Evolutionary conservation across 1,139 yeast genomes (phyloP).

Genomic region (Candida albicans): DNA sequence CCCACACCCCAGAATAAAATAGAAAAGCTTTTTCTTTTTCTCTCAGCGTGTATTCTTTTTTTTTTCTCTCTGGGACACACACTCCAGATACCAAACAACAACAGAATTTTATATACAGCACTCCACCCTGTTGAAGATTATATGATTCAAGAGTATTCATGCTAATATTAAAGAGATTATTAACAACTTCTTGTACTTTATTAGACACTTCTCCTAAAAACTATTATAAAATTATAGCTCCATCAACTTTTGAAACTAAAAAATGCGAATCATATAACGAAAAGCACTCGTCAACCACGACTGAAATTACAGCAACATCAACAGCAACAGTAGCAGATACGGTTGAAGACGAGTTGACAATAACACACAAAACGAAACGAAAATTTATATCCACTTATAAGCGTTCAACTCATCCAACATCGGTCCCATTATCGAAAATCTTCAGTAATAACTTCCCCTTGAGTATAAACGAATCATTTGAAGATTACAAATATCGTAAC

Average conservation of each 20-base stretch:
- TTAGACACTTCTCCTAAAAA: conserved; percentile 6
- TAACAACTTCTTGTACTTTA: no score
- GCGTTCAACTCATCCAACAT: conserved; percentile 61
- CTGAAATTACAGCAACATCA: background rate
- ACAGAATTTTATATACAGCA: no score
- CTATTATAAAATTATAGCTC: conserved; percentile 2
- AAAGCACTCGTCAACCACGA: background rate
- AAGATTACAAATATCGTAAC: conserved; percentile 46
- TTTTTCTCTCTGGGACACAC: no score
- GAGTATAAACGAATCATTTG: conserved; percentile 48
- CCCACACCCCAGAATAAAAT: no score
- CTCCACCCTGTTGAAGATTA: no score
- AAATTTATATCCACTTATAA: conserved; percentile 24
- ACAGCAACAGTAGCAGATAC: background rate
- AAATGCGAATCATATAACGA: conserved; percentile 1
- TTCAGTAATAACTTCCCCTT: conserved; percentile 60
- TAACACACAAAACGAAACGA: background rate
- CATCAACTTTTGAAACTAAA: background rate
- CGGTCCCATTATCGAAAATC: conserved; percentile 55
- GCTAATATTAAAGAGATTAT: no score
- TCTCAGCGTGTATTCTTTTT: no score
- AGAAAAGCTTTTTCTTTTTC: no score
- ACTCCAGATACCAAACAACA: no score
- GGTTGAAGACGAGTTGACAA: background rate
- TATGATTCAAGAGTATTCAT: no score